Conservation (phyloP, 352 stramenopile species). For the Saprolegnia diclina region DNA sequence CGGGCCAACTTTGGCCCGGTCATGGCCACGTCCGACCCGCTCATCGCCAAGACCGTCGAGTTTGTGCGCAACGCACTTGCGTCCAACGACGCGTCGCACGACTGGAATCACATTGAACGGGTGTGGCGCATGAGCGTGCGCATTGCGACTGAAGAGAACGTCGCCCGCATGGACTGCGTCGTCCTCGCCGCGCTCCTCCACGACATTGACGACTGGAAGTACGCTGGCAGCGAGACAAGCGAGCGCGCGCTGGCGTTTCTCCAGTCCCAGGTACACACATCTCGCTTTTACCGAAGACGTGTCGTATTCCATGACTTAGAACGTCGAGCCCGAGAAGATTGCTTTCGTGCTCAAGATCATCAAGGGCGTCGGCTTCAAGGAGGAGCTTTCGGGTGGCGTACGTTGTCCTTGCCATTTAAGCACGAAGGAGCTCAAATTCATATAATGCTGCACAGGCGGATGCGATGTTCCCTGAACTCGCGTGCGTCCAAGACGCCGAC, state of each 20-base stretch:
- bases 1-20: background rate
- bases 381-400: slow-evolving; percentile 43
- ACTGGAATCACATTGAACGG: slow-evolving; percentile 85
- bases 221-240: slow-evolving; percentile 46
- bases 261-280: slow-evolving; percentile 35
- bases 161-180: slow-evolving; percentile 63
- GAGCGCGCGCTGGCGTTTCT: slow-evolving; percentile 61
- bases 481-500: slow-evolving; percentile 87
- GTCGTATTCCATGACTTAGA: slow-evolving; percentile 15
- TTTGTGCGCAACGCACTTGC: slow-evolving; percentile 72
- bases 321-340: slow-evolving; percentile 44
- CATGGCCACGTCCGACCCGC: slow-evolving; percentile 18
- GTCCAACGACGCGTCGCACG: slow-evolving; percentile 76
- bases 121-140: slow-evolving; percentile 70
- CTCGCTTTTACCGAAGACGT: too few species aligned
- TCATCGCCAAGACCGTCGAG: slow-evolving; percentile 61
- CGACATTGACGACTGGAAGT: slow-evolving; percentile 90
- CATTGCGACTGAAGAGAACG: slow-evolving; percentile 72
- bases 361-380: slow-evolving; percentile 80
- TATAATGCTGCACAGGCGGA: slow-evolving; percentile 27
- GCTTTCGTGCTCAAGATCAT: slow-evolving; percentile 75
- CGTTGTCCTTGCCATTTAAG: background rate
- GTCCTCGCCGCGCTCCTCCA: slow-evolving; percentile 81
- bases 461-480: slow-evolving; percentile 57
- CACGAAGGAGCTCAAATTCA: too few species aligned